Percentiles rank a stretch among this genome's conserved stretches.
These are phyloP conservation scores for Lyophyllum decastes DNA, from an alignment of 768 basidiomycete species.

Conservation along the genomic window DNA sequence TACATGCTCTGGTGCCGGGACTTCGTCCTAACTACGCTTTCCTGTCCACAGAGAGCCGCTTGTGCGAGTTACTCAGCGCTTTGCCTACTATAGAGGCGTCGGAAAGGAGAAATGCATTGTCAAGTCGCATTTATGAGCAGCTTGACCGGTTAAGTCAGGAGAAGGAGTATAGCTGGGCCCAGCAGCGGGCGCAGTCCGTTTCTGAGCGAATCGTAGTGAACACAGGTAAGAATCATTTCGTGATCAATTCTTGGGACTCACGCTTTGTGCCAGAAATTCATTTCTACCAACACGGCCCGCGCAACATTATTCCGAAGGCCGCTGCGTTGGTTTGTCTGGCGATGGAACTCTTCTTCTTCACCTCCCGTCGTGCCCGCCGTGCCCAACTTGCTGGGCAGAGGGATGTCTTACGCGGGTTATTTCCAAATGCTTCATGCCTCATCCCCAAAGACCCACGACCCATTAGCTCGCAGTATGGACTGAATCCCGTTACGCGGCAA, in stretches of 20 bases:
- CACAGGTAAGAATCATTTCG: neutral
- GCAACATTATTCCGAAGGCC: neutral
- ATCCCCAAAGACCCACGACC: too few relatives aligned
- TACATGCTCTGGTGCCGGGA: too few relatives aligned
- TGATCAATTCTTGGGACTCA: neutral
- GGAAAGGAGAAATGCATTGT: too few relatives aligned
- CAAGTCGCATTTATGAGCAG: neutral
- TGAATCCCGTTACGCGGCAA: too few relatives aligned
- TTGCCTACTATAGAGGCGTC: too few relatives aligned
- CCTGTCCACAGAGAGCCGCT: too few relatives aligned
- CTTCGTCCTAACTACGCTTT: too few relatives aligned
- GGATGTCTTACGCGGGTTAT: slow-evolving; percentile 4
- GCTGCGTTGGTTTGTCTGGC: neutral
- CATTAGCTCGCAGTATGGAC: too few relatives aligned
- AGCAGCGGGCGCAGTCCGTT: neutral
- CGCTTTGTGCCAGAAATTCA: neutral
- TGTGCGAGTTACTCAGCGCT: too few relatives aligned
- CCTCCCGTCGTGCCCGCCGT: slow-evolving; percentile 17
- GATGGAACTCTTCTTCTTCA: slow-evolving; percentile 15
- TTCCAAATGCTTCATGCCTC: neutral
- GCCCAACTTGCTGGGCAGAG: slow-evolving; percentile 20
- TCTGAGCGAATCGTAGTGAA: neutral
- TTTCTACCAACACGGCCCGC: neutral
- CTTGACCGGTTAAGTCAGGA: neutral
- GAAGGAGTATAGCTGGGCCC: neutral